phyloP scores from a whole-genome alignment of 805 yeast species.

The Yamadazyma ubonensis region DNA sequence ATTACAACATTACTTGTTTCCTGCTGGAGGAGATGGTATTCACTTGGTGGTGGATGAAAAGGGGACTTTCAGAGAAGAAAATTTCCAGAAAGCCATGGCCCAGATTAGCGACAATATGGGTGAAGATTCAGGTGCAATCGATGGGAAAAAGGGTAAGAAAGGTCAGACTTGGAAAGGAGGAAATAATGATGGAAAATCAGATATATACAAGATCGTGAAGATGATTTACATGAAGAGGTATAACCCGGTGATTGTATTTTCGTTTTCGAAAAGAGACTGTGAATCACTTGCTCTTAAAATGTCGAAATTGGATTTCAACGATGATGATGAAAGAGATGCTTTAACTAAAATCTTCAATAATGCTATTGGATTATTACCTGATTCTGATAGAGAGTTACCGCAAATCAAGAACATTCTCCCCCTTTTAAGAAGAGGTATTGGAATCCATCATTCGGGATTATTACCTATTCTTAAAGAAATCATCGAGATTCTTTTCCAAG shows the following conservation, averaged over 20 bases:
- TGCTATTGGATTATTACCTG: slow-evolving; percentile 86
- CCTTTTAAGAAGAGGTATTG: slow-evolving; percentile 88
- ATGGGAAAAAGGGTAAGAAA: slow-evolving; percentile 61
- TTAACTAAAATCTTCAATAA: slow-evolving; percentile 85
- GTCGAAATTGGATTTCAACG: slow-evolving; percentile 93
- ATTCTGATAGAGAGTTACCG: slow-evolving; percentile 86
- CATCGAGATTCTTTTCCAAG: slow-evolving; percentile 94
- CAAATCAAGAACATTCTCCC: slow-evolving; percentile 93
- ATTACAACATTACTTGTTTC: slow-evolving; percentile 92
- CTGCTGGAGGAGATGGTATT: slow-evolving; percentile 98
- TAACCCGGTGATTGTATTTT: slow-evolving; percentile 97
- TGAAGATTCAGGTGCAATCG: slow-evolving; percentile 71
- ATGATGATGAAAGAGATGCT: slow-evolving; percentile 90
- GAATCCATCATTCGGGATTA: slow-evolving; percentile 97
- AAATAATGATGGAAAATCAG: slow-evolving; percentile 70
- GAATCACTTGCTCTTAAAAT: slow-evolving; percentile 90
- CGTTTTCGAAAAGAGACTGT: slow-evolving; percentile 97
- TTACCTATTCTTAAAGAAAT: slow-evolving; percentile 92
- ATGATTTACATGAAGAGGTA: slow-evolving; percentile 97
- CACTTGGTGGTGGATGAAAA: slow-evolving; percentile 97
- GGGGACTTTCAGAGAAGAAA: slow-evolving; percentile 93
- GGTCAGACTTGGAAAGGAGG: slow-evolving; percentile 90
- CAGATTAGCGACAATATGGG: slow-evolving; percentile 80
- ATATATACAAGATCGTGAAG: slow-evolving; percentile 92
- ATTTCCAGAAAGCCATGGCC: slow-evolving; percentile 98